A percentile compares a stretch with the other conserved stretches of the same genome.
phyloP scores from a whole-genome alignment of 352 stramenopile species.

The Saprolegnia parasitica region DNA sequence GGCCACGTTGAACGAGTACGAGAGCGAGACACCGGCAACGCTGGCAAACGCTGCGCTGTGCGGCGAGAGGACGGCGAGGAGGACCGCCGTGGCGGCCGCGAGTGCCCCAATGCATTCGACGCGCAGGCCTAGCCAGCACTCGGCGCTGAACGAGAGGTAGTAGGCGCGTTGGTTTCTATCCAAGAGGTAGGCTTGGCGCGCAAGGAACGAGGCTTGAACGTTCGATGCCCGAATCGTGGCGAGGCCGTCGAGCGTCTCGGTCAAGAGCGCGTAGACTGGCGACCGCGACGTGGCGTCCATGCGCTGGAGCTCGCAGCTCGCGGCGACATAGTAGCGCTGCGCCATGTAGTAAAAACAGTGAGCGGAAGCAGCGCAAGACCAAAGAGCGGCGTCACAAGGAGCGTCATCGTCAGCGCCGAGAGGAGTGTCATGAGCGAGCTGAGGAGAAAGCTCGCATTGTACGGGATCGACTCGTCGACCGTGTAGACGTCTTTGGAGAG shows the following conservation, averaged over 20 bases:
- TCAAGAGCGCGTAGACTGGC: constrained; percentile 83
- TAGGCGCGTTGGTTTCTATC: constrained; percentile 42
- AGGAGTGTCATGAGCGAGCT: constrained; percentile 36
- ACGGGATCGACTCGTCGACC: constrained; percentile 81
- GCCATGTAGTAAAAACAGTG: constrained; percentile 56
- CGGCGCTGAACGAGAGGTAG: constrained; percentile 68
- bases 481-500: constrained; percentile 90
- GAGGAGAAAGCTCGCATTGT: constrained; percentile 26
- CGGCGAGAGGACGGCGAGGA: constrained; percentile 43
- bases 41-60: constrained; percentile 38
- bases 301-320: constrained; percentile 57
- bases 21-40: constrained; percentile 73
- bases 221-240: constrained; percentile 41
- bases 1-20: constrained; percentile 79
- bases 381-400: constrained; percentile 45
- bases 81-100: constrained; percentile 75
- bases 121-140: constrained; percentile 87
- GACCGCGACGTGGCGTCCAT: constrained; percentile 58
- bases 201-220: constrained; percentile 21
- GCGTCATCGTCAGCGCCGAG: constrained; percentile 52
- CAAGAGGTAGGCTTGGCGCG: constrained; percentile 22
- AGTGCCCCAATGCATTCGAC: constrained; percentile 88
- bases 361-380: constrained; percentile 54
- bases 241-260: constrained; percentile 39
- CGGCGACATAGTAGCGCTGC: constrained; percentile 56